Base-by-base conservation (phyloP, 1,139 yeast genomes). In the Suhomyces wounanorum region DNA sequence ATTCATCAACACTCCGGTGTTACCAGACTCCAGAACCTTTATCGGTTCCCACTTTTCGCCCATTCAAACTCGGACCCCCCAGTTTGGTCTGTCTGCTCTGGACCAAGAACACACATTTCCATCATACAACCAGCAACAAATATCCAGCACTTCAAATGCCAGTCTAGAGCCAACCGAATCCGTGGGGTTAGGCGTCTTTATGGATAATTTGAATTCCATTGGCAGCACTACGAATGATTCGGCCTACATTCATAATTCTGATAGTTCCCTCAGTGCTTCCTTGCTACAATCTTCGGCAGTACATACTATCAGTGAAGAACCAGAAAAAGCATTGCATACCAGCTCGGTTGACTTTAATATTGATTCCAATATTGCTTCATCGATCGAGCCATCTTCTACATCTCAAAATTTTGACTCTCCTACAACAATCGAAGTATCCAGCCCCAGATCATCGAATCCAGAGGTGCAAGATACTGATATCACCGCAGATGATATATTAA, bases 401-500 rank as follows among this genome's bases (percentile, higher is more conserved):
- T 28, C 35, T 3, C 26, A 21, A n/a, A 39, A 39, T 16, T 45
- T 41, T 18, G 60, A 57, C 37, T 57, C 61, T 13, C 62, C 62
- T n/a, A 57, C 62, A 14, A 57, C 61, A 8, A 57, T 58, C 26
- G 62, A 58, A 13, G 44, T 54, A 28, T 48, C 48, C 17, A 55
- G 59, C 45, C 52, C 57, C 5, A 50, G 56, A 8, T 54, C 56
- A 2, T 52, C 56, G 18, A 44, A 42, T n/a, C 43, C 47, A 11
- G 46, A 33, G 10, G 14, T 30, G 17, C 25, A 8, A n/a, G 44
- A 43, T 38, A 50, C 47, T 33, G 54, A 54, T 40, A 47, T 61
- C 31, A 61, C 66, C 4, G 62, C 65, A n/a, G 68, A 66, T 30
- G 69, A 65, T 45, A 52, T 65, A 16, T 52, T 66, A 31, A 56